Evolutionary conservation across 2,329 filamentous ascomycete genomes (phyloP).

Genomic region (Boeremia lycopersici): DNA sequence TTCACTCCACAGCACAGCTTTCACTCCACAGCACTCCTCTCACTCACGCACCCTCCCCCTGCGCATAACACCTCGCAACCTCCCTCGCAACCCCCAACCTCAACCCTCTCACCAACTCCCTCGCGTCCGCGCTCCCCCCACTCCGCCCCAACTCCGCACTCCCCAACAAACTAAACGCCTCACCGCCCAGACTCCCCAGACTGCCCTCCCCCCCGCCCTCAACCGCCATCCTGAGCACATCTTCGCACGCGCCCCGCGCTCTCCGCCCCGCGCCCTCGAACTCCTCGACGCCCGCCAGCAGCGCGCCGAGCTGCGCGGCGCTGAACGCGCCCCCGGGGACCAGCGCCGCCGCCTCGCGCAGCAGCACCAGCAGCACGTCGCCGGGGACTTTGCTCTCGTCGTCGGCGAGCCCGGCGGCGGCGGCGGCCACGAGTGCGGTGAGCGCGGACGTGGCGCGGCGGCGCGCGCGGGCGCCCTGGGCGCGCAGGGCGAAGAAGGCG

Average conservation of each 20-base stretch:
- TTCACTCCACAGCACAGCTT: too few relatives aligned
- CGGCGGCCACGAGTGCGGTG: conserved; percentile 81
- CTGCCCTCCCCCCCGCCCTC: conserved; percentile 54
- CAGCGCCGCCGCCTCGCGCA: conserved; percentile 84
- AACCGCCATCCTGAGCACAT: conserved; percentile 77
- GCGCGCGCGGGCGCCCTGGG: conserved; percentile 69
- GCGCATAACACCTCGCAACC: conserved; percentile 71
- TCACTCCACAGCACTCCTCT: too few relatives aligned
- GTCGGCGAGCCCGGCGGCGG: conserved; percentile 88
- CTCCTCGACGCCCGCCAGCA: conserved; percentile 81
- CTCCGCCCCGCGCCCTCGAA: conserved; percentile 75
- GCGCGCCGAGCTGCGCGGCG: conserved; percentile 72
- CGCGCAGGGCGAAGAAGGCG: conserved; percentile 87
- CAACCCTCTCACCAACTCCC: conserved; percentile 74
- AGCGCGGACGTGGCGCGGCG: conserved; percentile 78
- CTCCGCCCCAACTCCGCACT: conserved; percentile 66
- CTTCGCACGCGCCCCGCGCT: conserved; percentile 75
- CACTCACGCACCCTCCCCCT: conserved; percentile 59
- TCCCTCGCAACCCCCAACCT: conserved; percentile 77
- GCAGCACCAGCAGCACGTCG: conserved; percentile 80
- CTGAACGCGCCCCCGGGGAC: conserved; percentile 68
- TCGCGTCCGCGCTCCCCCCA: conserved; percentile 58
- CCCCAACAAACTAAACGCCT: conserved; percentile 72
- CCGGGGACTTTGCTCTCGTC: conserved; percentile 80
- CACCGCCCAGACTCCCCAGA: conserved; percentile 63